Evolutionary conservation across 148 eudicot species (phyloP).

Genomic region (Linanthus parryae): DNA sequence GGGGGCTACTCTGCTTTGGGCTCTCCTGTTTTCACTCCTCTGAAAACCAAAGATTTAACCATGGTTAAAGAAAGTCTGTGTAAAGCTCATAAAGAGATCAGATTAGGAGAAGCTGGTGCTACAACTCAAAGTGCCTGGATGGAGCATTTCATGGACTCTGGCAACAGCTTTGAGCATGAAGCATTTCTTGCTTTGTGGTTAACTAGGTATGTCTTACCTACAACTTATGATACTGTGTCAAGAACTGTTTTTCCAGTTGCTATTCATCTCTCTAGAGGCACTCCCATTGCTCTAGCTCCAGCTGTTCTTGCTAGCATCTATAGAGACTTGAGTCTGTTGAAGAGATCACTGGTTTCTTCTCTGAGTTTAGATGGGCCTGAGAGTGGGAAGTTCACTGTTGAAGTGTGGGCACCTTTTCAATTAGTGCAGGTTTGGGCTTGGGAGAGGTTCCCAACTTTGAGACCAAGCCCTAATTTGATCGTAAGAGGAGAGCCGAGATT

Average conservation of each 20-base stretch:
- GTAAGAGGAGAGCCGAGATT: constrained; percentile 12
- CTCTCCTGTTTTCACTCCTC: too few species aligned
- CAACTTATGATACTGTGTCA: not conserved
- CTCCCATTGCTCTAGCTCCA: constrained; percentile 4
- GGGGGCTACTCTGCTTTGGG: too few species aligned
- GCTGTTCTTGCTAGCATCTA: constrained; percentile 12
- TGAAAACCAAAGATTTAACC: too few species aligned
- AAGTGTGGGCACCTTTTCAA: constrained; percentile 26
- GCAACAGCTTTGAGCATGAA: constrained; percentile 26
- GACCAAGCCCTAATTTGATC: constrained; percentile 4
- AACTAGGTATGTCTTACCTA: constrained; percentile 33
- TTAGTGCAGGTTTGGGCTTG: constrained; percentile 49
- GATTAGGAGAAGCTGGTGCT: too few species aligned
- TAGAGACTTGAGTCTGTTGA: constrained; percentile 10
- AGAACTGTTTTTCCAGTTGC: not conserved
- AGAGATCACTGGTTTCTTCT: not conserved
- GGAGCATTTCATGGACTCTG: constrained; percentile 14
- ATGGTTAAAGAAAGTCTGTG: too few species aligned
- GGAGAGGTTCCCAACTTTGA: constrained; percentile 34
- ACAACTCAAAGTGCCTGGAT: constrained; percentile 15
- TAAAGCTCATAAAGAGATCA: too few species aligned
- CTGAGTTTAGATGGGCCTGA: not conserved
- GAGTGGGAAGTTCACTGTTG: not conserved
- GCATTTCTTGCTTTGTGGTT: constrained; percentile 44
- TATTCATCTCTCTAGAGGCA: constrained; percentile 11